A percentile compares a stretch with the other conserved stretches of the same genome.
Evolutionary conservation across 768 basidiomycete species (phyloP).

Genomic region (Rhodosporidiobolus odoratus): DNA sequence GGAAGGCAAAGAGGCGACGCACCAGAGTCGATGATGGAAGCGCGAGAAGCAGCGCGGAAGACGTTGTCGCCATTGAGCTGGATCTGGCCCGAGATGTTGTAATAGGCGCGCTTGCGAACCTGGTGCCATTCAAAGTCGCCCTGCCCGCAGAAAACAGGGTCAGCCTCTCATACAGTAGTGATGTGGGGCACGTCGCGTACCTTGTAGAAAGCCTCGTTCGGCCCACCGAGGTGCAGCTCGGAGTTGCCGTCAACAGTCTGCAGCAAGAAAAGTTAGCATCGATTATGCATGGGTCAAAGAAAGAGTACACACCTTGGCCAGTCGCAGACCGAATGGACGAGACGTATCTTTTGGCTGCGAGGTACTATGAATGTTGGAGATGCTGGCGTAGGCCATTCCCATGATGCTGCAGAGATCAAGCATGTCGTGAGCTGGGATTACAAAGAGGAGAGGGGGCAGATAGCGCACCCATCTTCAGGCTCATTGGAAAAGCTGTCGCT

Average conservation of each 20-base stretch:
- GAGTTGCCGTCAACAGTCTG: slow-evolving; percentile 17
- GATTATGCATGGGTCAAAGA: neutral
- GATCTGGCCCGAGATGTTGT: slow-evolving; percentile 14
- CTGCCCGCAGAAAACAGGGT: neutral
- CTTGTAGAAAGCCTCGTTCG: slow-evolving; percentile 1
- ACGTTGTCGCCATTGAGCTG: slow-evolving; percentile 9
- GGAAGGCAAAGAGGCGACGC: neutral
- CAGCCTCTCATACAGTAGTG: neutral
- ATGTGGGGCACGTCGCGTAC: neutral
- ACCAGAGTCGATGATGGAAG: slow-evolving; percentile 22
- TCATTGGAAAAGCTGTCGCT: slow-evolving; percentile 21
- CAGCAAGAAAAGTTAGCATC: neutral
- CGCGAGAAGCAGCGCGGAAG: neutral
- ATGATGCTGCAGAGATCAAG: neutral
- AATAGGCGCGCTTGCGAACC: slow-evolving; percentile 15
- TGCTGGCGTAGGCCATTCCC: slow-evolving; percentile 21
- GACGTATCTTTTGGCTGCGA: slow-evolving; percentile 8
- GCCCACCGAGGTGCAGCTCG: slow-evolving; percentile 19
- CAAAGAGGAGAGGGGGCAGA: neutral
- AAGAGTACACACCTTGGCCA: slow-evolving; percentile 5
- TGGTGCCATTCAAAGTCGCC: slow-evolving; percentile 19
- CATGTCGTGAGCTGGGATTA: neutral
- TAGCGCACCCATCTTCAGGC: slow-evolving; percentile 16
- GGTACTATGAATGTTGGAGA: slow-evolving; percentile 8
- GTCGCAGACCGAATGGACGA: slow-evolving; percentile 10